Percentiles rank a stretch among this genome's conserved stretches.
Conservation (phyloP, 371 early-diverging fungal species). For the Parasitella parasitica region DNA sequence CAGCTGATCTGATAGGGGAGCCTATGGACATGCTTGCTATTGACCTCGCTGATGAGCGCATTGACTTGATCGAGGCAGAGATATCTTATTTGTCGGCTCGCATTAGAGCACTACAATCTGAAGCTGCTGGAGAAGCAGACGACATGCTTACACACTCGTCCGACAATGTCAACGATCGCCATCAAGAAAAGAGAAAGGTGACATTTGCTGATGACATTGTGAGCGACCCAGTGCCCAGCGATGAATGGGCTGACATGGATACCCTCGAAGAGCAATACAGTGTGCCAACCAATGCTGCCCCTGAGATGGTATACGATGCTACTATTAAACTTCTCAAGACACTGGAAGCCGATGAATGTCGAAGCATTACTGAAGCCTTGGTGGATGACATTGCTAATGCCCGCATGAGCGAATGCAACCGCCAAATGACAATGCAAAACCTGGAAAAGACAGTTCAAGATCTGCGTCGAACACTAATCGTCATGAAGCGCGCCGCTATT, state of each 20-base stretch:
- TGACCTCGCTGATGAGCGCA: slow-evolving; percentile 77
- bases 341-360: slow-evolving; percentile 68
- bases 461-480: slow-evolving; percentile 70
- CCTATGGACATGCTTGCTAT: slow-evolving; percentile 56
- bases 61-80: slow-evolving; percentile 84
- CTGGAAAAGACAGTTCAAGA: slow-evolving; percentile 74
- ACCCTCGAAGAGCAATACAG: slow-evolving; percentile 59
- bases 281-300: slow-evolving; percentile 56
- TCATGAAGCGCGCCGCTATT: slow-evolving; percentile 81
- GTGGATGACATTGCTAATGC: slow-evolving; percentile 78
- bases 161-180: background rate
- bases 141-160: background rate
- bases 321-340: slow-evolving; percentile 69
- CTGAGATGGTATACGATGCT: slow-evolving; percentile 60
- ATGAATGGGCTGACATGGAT: slow-evolving; percentile 53
- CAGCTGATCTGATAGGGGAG: slow-evolving; percentile 49
- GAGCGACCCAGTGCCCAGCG: slow-evolving; percentile 30
- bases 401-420: slow-evolving; percentile 63
- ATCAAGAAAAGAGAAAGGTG: slow-evolving; percentile 28
- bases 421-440: slow-evolving; percentile 60
- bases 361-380: slow-evolving; percentile 67
- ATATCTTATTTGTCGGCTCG: slow-evolving; percentile 73
- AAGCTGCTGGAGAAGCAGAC: slow-evolving; percentile 59
- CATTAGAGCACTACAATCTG: slow-evolving; percentile 69
- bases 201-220: slow-evolving; percentile 53